Evolutionary conservation across 306 rosid genomes (phyloP), one percentile per base, ranked within the genome.

Genomic region (Trichosanthes cucumerina): DNA sequence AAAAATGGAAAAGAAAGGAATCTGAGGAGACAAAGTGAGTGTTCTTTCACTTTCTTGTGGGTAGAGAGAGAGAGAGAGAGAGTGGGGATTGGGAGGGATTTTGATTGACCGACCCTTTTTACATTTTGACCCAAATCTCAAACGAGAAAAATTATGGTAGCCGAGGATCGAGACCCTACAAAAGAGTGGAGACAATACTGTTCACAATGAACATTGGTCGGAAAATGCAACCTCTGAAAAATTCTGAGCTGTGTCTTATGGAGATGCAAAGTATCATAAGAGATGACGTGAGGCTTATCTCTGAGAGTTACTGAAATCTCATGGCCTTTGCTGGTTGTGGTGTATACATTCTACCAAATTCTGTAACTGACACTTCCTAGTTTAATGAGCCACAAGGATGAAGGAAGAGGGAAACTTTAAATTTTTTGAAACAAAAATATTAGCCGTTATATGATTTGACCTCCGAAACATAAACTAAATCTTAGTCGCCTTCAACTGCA

Each of bases 1-100:
- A 23, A 19, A 49, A 41, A 44, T 26, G 43, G 71, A 49, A 78
- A 78, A 62, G 70, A 89, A 88, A 84, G 95, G 97, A 92, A 92
- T 94, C 95, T 88, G 23, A 89, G 96, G 93, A 73, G 97, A 95
- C 97, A 92, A 89, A 84, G 86, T 85, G 88, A 82, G 83, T 85
- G 98, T 88, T 75, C 80, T 87, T 85, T 95, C 98, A 84, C 96
- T 95, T 92, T 95, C 98, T 79, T 43, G 96, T 79, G 85, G 72
- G 86, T 9, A 33, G 52, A 9, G 68, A 76, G 80, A 75, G 76
- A 28, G 43, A 2, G 44, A 33, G 36, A 9, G 28, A 7, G 28
- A 7, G 64, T 4, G 39, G 66, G 36, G 54, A 23, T 41, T 41
- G 54, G 76, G 33, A 12, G 76, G 82, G 64, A 9, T 84, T 79